Percentiles rank a stretch among this genome's conserved stretches.
Conservation (phyloP, 257 asterid species). For the Fraxinus americana region DNA sequence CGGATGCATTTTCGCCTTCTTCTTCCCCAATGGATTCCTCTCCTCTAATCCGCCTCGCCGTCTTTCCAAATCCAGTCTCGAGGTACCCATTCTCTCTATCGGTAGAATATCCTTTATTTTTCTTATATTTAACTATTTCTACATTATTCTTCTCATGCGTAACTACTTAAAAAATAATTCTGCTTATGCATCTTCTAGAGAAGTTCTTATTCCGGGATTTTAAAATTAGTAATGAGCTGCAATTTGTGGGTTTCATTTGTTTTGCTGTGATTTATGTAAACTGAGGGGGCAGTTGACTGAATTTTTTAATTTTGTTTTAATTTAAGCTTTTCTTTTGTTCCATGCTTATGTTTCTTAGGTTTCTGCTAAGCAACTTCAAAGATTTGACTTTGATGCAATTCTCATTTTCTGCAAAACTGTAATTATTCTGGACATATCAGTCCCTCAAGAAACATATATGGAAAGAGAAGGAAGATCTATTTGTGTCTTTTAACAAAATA, state of each 20-base stretch:
- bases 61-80: slow-evolving; percentile 35
- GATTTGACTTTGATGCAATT: background rate
- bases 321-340: background rate
- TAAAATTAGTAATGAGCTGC: background rate
- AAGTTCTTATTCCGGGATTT: background rate
- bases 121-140: background rate
- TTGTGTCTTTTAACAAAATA: background rate
- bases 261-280: background rate
- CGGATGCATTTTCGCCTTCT: slow-evolving; percentile 73
- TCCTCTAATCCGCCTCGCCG: slow-evolving; percentile 35
- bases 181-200: background rate
- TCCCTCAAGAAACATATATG: background rate
- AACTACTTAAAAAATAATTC: background rate
- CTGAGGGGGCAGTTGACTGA: background rate
- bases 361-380: background rate
- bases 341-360: background rate
- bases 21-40: slow-evolving; percentile 68
- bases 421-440: background rate
- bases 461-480: background rate
- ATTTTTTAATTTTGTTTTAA: background rate
- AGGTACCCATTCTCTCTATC: slow-evolving; percentile 39
- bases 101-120: background rate
- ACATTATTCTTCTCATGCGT: background rate
- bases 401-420: background rate
- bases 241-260: background rate